Evolutionary conservation across 352 stramenopile genomes (phyloP).

Genomic region (Phytophthora pistaciae): DNA sequence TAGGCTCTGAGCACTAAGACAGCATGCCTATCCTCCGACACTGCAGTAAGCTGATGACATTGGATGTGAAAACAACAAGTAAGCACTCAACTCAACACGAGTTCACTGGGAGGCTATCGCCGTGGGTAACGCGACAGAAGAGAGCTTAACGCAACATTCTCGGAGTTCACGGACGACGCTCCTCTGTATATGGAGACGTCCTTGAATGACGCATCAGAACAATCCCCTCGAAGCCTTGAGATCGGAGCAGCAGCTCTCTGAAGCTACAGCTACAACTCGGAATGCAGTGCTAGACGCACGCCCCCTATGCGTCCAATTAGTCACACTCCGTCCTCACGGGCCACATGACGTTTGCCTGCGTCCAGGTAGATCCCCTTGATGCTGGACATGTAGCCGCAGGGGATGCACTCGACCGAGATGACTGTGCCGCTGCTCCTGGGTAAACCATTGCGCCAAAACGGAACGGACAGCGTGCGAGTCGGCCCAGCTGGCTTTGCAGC

Average conservation of each 20-base stretch:
- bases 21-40: neutral
- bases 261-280: neutral
- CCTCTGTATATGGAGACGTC: too few relatives aligned
- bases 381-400: neutral
- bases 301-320: neutral
- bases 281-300: neutral
- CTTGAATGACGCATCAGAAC: neutral
- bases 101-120: neutral
- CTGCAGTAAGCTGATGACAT: neutral
- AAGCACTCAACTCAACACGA: neutral
- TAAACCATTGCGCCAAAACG: neutral
- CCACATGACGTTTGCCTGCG: neutral
- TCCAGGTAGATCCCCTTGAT: slow-evolving; percentile 2
- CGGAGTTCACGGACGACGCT: too few relatives aligned
- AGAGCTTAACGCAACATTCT: neutral
- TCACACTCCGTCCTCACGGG: neutral
- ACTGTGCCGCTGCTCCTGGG: neutral
- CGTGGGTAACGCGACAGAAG: too few relatives aligned
- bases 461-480: neutral
- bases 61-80: neutral
- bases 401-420: neutral
- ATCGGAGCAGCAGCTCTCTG: neutral
- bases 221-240: neutral
- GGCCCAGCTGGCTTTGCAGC: slow-evolving; percentile 1
- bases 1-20: neutral